phyloP scores from a whole-genome alignment of 1,284 basidiomycete genomes.

The Neotropicomus parvogracilis region DNA sequence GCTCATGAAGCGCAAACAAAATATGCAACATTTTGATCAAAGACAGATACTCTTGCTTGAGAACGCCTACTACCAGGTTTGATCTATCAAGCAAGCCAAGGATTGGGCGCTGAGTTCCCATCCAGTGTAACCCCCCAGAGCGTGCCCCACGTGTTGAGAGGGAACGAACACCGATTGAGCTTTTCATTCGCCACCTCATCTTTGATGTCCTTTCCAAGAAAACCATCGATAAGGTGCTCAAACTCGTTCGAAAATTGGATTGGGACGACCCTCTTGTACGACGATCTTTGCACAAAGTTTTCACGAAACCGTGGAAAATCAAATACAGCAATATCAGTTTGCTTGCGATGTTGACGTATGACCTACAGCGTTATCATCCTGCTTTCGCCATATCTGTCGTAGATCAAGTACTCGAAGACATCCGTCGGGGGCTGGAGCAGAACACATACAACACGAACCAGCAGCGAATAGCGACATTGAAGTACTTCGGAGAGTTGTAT shows the following conservation, averaged over 20 bases:
- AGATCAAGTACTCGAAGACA: conserved; percentile 92
- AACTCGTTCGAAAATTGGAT: conserved; percentile 88
- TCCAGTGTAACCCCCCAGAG: conserved; percentile 94
- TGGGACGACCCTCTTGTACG: conserved; percentile 78
- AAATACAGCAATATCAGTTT: conserved; percentile 88
- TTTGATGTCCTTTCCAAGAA: conserved; percentile 89
- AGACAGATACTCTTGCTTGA: conserved; percentile 88
- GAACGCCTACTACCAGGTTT: conserved; percentile 96
- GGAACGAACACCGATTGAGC: conserved; percentile 82
- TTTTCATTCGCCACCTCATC: conserved; percentile 91
- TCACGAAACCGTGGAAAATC: conserved; percentile 96
- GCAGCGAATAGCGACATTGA: conserved; percentile 84
- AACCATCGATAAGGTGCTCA: conserved; percentile 90
- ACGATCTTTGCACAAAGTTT: conserved; percentile 68
- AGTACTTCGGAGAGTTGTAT: conserved; percentile 95
- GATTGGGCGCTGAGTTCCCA: conserved; percentile 11
- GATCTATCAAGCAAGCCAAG: conserved; percentile 11
- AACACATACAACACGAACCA: conserved; percentile 97
- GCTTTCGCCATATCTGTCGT: conserved; percentile 86
- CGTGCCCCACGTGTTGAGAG: conserved; percentile 83
- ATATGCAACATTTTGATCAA: conserved; percentile 87
- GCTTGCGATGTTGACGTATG: conserved; percentile 92
- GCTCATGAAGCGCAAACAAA: conserved; percentile 92
- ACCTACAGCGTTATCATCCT: conserved; percentile 89
- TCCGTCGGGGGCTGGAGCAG: conserved; percentile 86